Evolutionary conservation across 2,329 filamentous ascomycete genomes (phyloP).

Genomic region (Sarocladium strictum): DNA sequence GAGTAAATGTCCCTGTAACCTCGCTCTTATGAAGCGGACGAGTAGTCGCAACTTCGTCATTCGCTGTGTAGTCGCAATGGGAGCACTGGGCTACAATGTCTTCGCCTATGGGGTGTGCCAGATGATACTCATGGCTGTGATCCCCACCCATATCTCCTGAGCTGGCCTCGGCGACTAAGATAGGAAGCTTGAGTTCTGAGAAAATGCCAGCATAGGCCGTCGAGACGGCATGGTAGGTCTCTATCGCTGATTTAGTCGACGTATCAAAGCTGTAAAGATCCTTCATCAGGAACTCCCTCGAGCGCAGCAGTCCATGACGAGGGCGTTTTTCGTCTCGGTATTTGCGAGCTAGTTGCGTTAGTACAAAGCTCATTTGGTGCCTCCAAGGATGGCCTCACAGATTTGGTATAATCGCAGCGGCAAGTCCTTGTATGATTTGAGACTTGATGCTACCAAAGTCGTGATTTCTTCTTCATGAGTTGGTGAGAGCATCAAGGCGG

Average conservation of each 20-base stretch:
- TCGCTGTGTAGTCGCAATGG: constrained; percentile 70
- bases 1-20: not conserved
- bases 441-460: constrained; percentile 61
- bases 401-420: constrained; percentile 89
- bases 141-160: constrained; percentile 95
- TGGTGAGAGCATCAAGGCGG: constrained; percentile 72
- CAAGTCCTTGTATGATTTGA: constrained; percentile 79
- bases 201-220: constrained; percentile 72
- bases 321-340: constrained; percentile 91
- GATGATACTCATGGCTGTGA: constrained; percentile 91
- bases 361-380: not conserved
- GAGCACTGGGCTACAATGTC: constrained; percentile 76
- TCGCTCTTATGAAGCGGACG: constrained; percentile 11
- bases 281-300: constrained; percentile 95
- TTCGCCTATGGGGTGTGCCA: constrained; percentile 73
- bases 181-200: constrained; percentile 73
- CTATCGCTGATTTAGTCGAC: constrained; percentile 59
- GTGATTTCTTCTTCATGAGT: constrained; percentile 99
- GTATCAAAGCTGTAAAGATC: constrained; percentile 94
- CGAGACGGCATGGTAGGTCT: constrained; percentile 73
- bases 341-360: constrained; percentile 61
- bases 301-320: constrained; percentile 78
- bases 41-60: constrained; percentile 73
- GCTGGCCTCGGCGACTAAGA: constrained; percentile 80
- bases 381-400: too few relatives aligned